These are phyloP conservation scores for Blastosporella zonata DNA, from an alignment of 1,284 basidiomycete species.

Conservation along the genomic window DNA sequence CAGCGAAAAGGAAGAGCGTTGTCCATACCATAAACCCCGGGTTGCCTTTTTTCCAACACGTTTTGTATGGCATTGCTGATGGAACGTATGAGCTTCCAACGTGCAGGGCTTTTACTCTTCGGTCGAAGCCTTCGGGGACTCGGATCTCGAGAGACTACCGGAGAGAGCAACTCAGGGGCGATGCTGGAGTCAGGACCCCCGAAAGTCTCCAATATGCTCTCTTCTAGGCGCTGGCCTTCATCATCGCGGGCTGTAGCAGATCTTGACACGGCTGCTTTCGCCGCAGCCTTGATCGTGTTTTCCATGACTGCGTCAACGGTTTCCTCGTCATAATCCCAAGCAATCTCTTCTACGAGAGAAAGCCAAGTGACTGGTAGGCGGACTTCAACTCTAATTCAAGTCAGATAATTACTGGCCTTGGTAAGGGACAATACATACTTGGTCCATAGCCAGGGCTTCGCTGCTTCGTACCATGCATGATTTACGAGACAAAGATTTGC, in stretches of 20 bases:
- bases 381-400: conserved; percentile 55
- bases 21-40: conserved; percentile 66
- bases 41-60: conserved; percentile 56
- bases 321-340: conserved; percentile 68
- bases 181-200: conserved; percentile 62
- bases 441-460: conserved; percentile 79
- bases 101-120: conserved; percentile 74
- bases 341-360: conserved; percentile 70
- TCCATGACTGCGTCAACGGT: conserved; percentile 62
- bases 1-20: background rate
- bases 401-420: conserved; percentile 5
- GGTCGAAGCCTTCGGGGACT: conserved; percentile 69
- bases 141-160: conserved; percentile 74
- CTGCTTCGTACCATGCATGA: conserved; percentile 70
- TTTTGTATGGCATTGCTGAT: conserved; percentile 73
- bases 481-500: conserved; percentile 69
- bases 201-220: conserved; percentile 57
- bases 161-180: conserved; percentile 69
- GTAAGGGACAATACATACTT: conserved; percentile 35
- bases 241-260: conserved; percentile 33
- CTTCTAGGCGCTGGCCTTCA: conserved; percentile 53
- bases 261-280: conserved; percentile 50
- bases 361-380: conserved; percentile 77
- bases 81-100: conserved; percentile 75
- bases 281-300: conserved; percentile 58